Base-by-base conservation (phyloP, 257 asterid genomes). In the Solanum chiquidenum region DNA sequence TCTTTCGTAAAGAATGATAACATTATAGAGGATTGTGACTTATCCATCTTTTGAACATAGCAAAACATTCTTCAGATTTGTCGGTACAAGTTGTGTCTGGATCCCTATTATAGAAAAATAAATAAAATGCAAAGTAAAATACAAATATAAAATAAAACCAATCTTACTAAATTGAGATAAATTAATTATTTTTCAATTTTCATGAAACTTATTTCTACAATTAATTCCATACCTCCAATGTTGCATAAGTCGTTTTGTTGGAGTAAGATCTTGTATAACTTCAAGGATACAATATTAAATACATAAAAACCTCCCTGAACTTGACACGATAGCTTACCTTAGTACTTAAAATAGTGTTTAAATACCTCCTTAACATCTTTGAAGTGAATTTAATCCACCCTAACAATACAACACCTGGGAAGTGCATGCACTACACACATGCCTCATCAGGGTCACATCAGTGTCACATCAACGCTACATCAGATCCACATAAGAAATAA, bases 171-270 rank as follows among this genome's bases (percentile, higher is more conserved):
- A 42, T 66, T 66, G 33, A n/a, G 34, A 66, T 12, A 25, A 52
- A 52, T 52, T 52, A 66, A 25, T 64, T 25, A 27, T 12, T 5
- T 68, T 40, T 40, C 14, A 25, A 9, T 42, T 60, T 27, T 62
- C 18, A 52, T 52, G 20, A 14, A 16, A 12, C 9, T 52, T 52
- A 6, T 52, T 42, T 42, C 20, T 16, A 14, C 35, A 66, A 66
- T 66, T 68, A 25, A 25, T 68, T 68, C 12, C 34, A 66, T 88
- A 75, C 94, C 93, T 92, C 90, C 10, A 92, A 89, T 0, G 94
- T 92, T 42, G 93, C 91, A 89, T 91, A 92, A 33, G 92, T 90
- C 93, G 90, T 92, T 49, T 44, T 37, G 88, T 92, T 92, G 27
- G 93, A 89, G 44, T 91, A 91, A 83, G 84, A 86, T 72, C 91